Evolutionary conservation across 495 filamentous ascomycete genomes (phyloP), one percentile per base, ranked within the genome.

Genomic region (Evernia prunastri): DNA sequence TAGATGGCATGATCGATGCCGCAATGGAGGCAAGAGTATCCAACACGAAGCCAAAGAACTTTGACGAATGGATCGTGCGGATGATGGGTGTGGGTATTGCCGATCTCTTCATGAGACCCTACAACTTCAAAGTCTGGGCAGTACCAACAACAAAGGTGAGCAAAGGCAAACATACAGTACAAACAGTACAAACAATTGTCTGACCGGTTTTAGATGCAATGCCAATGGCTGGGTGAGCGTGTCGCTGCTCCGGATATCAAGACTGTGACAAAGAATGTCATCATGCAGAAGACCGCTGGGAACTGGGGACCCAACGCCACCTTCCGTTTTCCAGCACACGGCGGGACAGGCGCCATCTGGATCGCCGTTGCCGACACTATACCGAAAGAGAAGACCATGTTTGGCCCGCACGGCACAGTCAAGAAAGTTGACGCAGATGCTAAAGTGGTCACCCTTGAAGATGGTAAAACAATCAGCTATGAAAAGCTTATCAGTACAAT

Each of bases 71-170:
- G 94, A 97, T 99, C 72, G 75, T 97, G 66, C 86, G 93, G 63
- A 95, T 86, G 79, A 93, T 90, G 83, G 94, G 94, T 71, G 78
- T 79, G 68, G 94, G 95, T 69, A 82, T 99, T 67, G 94, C 94
- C 64, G 86, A 99, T 76, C 80, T 92, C 61, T 99, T 99, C 86
- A 99, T 99, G 94, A 81, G 95, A 70, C 94, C 94, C 54, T 99
- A 99, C 84, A 99, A 99, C 85, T 97, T 86, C 86, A 99, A 99
- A 80, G 94, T 97, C 73, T 99, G 94, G 94, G 95, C 94, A 63
- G 93, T 97, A 71, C 94, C 95, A 45, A 97, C 95, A 33, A 95
- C 89, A 64, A 96, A 95, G 89, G 94, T 97, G 83, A 66, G 79
- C 61, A 37, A 15, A 7, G 43, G n/a, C 58, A 18, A 4, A 25